phyloP scores from a whole-genome alignment of 2,329 filamentous ascomycete species.

The Aspergillus eucalypticola region DNA sequence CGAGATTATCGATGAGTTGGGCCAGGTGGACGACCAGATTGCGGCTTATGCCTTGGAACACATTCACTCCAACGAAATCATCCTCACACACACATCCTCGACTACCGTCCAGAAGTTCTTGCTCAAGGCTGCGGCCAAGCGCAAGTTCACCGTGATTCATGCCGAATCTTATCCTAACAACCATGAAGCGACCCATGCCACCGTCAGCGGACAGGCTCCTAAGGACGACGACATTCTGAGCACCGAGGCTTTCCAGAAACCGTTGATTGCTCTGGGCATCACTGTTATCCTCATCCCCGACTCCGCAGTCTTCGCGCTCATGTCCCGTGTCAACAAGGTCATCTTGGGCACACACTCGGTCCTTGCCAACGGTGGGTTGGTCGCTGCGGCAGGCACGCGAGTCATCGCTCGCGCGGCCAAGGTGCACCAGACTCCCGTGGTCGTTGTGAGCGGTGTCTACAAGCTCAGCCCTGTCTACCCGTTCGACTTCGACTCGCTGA shows the following conservation, averaged over 20 bases:
- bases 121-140: conserved; percentile 79
- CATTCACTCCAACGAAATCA: conserved; percentile 89
- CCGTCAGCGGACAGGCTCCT: conserved; percentile 57
- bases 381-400: conserved; percentile 80
- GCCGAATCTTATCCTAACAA: conserved; percentile 73
- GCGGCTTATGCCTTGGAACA: conserved; percentile 84
- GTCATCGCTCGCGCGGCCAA: conserved; percentile 83
- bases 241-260: conserved; percentile 67
- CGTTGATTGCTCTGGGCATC: conserved; percentile 74
- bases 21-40: conserved; percentile 90
- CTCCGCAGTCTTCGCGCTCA: conserved; percentile 84
- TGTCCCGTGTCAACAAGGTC: conserved; percentile 94
- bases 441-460: conserved; percentile 88
- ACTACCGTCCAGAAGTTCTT: conserved; percentile 87
- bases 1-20: conserved; percentile 93
- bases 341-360: conserved; percentile 86
- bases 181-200: conserved; percentile 63
- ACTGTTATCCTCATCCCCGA: conserved; percentile 82
- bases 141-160: conserved; percentile 88
- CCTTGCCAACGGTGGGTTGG: conserved; percentile 80
- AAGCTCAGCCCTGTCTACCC: conserved; percentile 90
- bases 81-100: conserved; percentile 85
- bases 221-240: conserved; percentile 51
- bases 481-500: conserved; percentile 75
- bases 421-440: conserved; percentile 77